Evolutionary conservation across 345 rosid genomes (phyloP), one percentile per base, ranked within the genome.

Genomic region (Eucalyptus leucophloia): DNA sequence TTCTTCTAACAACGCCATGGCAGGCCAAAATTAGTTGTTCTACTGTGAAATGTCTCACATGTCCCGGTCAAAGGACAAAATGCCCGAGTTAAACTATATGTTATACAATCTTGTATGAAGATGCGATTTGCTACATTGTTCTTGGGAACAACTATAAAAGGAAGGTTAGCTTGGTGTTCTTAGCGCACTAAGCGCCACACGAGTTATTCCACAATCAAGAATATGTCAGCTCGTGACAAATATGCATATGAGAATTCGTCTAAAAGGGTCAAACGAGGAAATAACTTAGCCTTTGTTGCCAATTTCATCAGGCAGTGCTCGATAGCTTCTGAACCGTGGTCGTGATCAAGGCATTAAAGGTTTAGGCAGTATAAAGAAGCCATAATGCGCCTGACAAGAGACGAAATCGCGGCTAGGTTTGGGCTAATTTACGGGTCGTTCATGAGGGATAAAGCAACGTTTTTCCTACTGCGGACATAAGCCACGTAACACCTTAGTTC

Each of bases 121-220:
- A 56, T 56, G 30, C 0, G 2, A 24, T 56, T 56, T 26, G 30
- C 6, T 12, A 56, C 1, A 23, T 3, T 24, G 4, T 56, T 56
- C 3, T 23, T 26, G 30, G 30, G 62, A 56, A 56, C 30, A 56
- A 56, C 30, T 23, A 56, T 56, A 56, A 56, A 56, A 56, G 13
- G 13, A 56, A 56, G 30, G 30, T 56, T 56, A 26, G 30, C 30
- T 0, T 24, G 3, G 12, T 56, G 5, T 56, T 56, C 7, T 24
- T 0, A 5, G 6, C 30, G 4, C 13, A 23, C 62, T 26, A 56
- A 56, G 30, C 0, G 2, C 30, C 13, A 19, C 1, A 56, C 3
- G 3, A 26, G 62, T 26, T 24, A 56, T 56, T 56, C 7, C 30
- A 26, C 14, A 24, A 24, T 26, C 30, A 56, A 56, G 1, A 56